Evolutionary conservation across 345 rosid genomes (phyloP).

Genomic region (Eutrema yunnanense): DNA sequence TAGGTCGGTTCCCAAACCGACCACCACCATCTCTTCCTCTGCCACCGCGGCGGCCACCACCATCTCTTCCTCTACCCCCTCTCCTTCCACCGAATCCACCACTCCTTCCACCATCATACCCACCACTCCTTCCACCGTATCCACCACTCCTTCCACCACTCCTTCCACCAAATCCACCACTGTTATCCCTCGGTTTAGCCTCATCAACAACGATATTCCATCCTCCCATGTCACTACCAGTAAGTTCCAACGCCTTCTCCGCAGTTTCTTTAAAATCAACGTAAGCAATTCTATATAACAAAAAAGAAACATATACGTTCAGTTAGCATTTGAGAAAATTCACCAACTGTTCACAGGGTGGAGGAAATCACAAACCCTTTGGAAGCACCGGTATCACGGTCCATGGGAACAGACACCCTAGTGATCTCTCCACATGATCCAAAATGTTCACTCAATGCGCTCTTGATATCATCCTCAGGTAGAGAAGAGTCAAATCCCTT

Average conservation of each 20-base stretch:
- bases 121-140: conserved; percentile 32
- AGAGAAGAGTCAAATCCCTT: conserved; percentile 54
- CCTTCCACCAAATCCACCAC: conserved; percentile 35
- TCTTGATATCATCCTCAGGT: conserved; percentile 50
- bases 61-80: conserved; percentile 38
- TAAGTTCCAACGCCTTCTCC: conserved; percentile 58
- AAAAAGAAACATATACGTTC: not conserved
- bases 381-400: conserved; percentile 54
- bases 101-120: conserved; percentile 25
- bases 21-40: conserved; percentile 25
- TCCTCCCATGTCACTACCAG: conserved; percentile 48
- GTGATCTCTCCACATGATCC: conserved; percentile 63
- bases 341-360: not conserved
- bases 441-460: conserved; percentile 51
- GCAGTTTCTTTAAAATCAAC: conserved; percentile 48
- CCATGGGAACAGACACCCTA: conserved; percentile 55
- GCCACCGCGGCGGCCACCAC: conserved; percentile 34
- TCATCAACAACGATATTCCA: conserved; percentile 55
- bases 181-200: conserved; percentile 50
- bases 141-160: conserved; percentile 32
- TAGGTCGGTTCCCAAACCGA: conserved; percentile 27
- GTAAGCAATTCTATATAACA: conserved; percentile 55
- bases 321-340: not conserved
- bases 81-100: conserved; percentile 31
- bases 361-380: conserved; percentile 56